Conservation (phyloP, 306 rosid genomes). For the Erythrophleum fordii region DNA sequence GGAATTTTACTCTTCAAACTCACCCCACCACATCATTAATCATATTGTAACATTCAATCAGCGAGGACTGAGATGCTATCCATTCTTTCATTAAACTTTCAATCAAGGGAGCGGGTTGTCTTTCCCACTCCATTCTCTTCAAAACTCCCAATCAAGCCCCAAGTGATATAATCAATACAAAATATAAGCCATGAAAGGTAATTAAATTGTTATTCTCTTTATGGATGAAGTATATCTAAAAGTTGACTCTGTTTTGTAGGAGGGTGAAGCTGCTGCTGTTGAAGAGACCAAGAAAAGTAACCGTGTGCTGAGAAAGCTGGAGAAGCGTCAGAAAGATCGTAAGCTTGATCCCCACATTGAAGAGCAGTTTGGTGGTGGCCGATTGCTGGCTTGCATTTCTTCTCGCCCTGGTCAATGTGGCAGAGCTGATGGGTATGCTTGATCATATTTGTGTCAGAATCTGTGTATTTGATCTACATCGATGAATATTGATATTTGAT, state of each 20-base stretch:
- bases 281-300: slow-evolving; percentile 55
- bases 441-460: background rate
- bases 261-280: slow-evolving; percentile 38
- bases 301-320: slow-evolving; percentile 47
- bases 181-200: background rate
- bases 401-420: slow-evolving; percentile 63
- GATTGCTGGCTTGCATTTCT: slow-evolving; percentile 51
- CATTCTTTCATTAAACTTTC: background rate
- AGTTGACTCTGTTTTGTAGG: slow-evolving; percentile 33
- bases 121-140: background rate
- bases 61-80: background rate
- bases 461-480: background rate
- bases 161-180: background rate
- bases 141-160: background rate
- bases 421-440: slow-evolving; percentile 51
- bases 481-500: background rate
- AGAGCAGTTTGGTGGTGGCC: slow-evolving; percentile 51
- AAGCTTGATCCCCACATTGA: slow-evolving; percentile 48
- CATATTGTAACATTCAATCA: background rate
- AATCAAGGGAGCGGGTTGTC: background rate
- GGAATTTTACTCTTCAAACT: background rate
- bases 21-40: background rate
- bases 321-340: slow-evolving; percentile 50
- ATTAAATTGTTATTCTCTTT: background rate
- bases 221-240: background rate